Percentiles rank a stretch among this genome's conserved stretches.
Conservation (phyloP, 2,329 filamentous ascomycete genomes). For the Arthrobotrys conoides region DNA sequence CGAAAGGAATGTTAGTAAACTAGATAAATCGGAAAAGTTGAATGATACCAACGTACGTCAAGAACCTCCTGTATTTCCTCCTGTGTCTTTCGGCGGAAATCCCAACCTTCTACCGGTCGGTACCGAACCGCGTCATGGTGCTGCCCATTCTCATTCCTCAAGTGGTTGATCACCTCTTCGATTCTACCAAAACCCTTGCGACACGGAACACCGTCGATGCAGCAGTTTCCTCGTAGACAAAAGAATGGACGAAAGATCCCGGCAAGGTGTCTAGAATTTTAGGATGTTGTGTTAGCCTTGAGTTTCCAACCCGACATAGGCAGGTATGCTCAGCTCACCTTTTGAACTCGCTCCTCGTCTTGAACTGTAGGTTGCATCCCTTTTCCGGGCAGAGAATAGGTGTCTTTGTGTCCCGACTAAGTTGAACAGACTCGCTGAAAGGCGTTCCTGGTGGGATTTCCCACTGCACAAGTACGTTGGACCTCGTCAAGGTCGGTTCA, state of each 20-base stretch:
- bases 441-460: conserved; percentile 37
- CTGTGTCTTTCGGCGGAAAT: conserved; percentile 42
- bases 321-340: conserved; percentile 30
- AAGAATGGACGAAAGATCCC: conserved; percentile 55
- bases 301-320: background rate
- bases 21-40: too few relatives aligned
- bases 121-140: conserved; percentile 54
- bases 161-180: conserved; percentile 56
- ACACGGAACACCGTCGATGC: conserved; percentile 49
- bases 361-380: conserved; percentile 36
- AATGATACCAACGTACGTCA: conserved; percentile 30
- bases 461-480: conserved; percentile 52
- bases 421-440: conserved; percentile 41
- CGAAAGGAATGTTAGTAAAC: background rate
- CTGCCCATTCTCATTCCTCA: conserved; percentile 57
- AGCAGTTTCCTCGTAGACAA: conserved; percentile 58
- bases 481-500: conserved; percentile 40
- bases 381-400: conserved; percentile 55
- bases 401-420: conserved; percentile 33
- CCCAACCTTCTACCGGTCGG: conserved; percentile 60
- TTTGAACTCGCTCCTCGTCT: conserved; percentile 50
- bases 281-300: background rate
- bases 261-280: conserved; percentile 46
- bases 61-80: conserved; percentile 40
- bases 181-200: conserved; percentile 58